A percentile compares a stretch with the other conserved stretches of the same genome.
These are phyloP conservation scores for Apiotrichum akiyoshidainum DNA, from an alignment of 1,284 basidiomycete genomes.

Conservation along the genomic window DNA sequence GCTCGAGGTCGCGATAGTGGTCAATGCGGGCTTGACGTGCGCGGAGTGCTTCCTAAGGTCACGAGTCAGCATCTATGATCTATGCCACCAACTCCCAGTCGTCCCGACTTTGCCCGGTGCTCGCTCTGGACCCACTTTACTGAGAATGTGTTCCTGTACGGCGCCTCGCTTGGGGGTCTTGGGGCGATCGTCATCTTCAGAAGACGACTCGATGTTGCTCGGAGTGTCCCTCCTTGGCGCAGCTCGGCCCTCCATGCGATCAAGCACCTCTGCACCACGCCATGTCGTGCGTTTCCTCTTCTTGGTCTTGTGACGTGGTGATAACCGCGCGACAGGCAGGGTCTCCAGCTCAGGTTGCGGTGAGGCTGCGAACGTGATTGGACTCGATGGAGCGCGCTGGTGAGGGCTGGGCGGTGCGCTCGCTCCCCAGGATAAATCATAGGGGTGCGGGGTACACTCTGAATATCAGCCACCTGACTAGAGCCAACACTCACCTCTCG, in stretches of 20 bases:
- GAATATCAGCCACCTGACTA: no score
- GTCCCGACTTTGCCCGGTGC: no score
- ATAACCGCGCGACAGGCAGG: not conserved
- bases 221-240: not conserved
- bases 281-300: not conserved
- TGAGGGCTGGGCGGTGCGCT: no score
- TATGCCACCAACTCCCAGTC: not conserved
- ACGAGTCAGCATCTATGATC: not conserved
- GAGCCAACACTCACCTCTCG: not conserved
- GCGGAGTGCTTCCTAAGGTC: not conserved
- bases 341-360: not conserved
- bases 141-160: not conserved
- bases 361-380: no score
- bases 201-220: not conserved
- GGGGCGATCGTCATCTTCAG: not conserved
- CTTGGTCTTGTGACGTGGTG: constrained; percentile 35
- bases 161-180: no score
- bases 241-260: not conserved
- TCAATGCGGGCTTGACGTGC: constrained; percentile 13
- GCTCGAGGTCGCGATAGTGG: constrained; percentile 15
- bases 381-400: no score
- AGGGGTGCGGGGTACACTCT: not conserved
- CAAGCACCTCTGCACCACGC: not conserved
- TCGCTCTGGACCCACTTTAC: not conserved
- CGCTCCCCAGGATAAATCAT: not conserved